A percentile compares a stretch with the other conserved stretches of the same genome.
Evolutionary conservation across 2,329 filamentous ascomycete genomes (phyloP).

Genomic region (Fusarium fujikuroi): DNA sequence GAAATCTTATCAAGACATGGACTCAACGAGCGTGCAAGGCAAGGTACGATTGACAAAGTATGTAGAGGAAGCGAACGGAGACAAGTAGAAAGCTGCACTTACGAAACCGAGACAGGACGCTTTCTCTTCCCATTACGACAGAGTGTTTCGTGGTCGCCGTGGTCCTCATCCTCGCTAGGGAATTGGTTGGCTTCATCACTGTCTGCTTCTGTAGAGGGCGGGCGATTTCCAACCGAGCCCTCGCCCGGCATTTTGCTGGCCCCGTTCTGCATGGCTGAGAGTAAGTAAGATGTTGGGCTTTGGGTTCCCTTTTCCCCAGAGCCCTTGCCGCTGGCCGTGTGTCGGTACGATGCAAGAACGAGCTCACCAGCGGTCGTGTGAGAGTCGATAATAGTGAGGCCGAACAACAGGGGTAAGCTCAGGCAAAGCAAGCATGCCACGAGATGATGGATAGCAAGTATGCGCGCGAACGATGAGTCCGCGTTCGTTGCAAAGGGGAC

Average conservation of each 20-base stretch:
- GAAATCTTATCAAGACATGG: constrained; percentile 16
- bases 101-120: constrained; percentile 70
- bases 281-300: constrained; percentile 20
- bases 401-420: constrained; percentile 17
- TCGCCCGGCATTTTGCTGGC: constrained; percentile 40
- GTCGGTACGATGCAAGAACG: constrained; percentile 35
- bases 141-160: constrained; percentile 53
- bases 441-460: constrained; percentile 6
- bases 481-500: constrained; percentile 26
- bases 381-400: constrained; percentile 7
- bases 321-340: constrained; percentile 28
- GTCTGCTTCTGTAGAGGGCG: constrained; percentile 52
- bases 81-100: constrained; percentile 39
- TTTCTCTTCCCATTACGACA: constrained; percentile 63
- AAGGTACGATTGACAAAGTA: constrained; percentile 2
- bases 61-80: constrained; percentile 23
- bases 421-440: constrained; percentile 23
- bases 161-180: constrained; percentile 57
- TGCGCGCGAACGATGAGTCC: constrained; percentile 26
- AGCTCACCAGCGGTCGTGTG: constrained; percentile 24
- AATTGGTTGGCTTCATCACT: constrained; percentile 57
- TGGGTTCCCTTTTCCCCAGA: constrained; percentile 4
- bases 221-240: constrained; percentile 48
- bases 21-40: constrained; percentile 1
- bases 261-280: constrained; percentile 43